These are phyloP conservation scores for Aspergillus vadensis DNA, from an alignment of 2,329 filamentous ascomycete species.

Conservation along the genomic window DNA sequence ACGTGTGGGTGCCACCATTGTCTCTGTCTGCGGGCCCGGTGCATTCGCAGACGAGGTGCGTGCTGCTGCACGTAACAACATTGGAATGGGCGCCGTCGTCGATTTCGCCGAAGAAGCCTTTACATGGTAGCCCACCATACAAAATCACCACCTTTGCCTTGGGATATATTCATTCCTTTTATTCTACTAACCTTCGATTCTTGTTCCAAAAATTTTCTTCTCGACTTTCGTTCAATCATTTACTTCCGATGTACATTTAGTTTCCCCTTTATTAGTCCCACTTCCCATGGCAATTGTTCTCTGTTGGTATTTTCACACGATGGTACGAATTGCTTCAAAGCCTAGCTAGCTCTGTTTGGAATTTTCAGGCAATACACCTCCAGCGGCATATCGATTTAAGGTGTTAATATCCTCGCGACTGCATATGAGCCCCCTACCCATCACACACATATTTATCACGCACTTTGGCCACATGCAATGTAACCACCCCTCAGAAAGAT, in stretches of 20 bases:
- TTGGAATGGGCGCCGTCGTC: slow-evolving; percentile 55
- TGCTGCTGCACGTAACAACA: slow-evolving; percentile 53
- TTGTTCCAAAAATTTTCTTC: slow-evolving; percentile 2
- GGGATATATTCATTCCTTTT: slow-evolving; percentile 1
- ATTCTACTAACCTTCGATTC: slow-evolving; percentile 6
- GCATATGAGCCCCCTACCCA: neutral
- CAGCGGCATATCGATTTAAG: neutral
- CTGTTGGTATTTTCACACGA: slow-evolving; percentile 4
- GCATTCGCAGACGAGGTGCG: slow-evolving; percentile 65
- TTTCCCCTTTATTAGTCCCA: neutral
- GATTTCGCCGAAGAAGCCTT: slow-evolving; percentile 69
- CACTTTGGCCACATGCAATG: no score
- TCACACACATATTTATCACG: neutral
- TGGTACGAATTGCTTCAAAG: neutral
- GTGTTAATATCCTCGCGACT: neutral
- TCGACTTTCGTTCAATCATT: neutral
- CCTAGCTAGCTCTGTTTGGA: neutral
- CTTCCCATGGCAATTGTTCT: neutral
- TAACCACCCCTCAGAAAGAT: no score
- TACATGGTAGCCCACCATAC: slow-evolving; percentile 54
- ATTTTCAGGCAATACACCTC: neutral
- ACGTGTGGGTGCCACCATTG: slow-evolving; percentile 61
- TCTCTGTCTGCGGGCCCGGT: slow-evolving; percentile 65
- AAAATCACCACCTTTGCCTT: neutral
- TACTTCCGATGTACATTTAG: neutral